Evolutionary conservation across 2,329 filamentous ascomycete genomes (phyloP), one percentile per base, ranked within the genome.

Genomic region (Hortaea sp.): DNA sequence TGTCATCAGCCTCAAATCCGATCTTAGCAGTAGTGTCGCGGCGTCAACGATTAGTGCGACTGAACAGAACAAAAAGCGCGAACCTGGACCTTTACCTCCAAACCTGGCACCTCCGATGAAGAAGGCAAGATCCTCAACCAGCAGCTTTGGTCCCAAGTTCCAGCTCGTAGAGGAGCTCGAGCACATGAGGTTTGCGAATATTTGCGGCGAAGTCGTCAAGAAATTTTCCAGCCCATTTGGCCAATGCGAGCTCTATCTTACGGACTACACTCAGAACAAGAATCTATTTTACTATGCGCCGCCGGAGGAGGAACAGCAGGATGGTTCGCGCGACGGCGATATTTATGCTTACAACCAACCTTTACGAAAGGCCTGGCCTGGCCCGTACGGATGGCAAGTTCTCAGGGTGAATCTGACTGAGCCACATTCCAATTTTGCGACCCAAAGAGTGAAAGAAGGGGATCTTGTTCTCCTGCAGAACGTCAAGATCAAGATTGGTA

Each of bases 191-290:
- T 94, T 82, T 58, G 79, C 75, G 56, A 79, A 95, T 59, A 60
- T 94, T 1, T 69, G 86, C 12, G 88, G 77, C 1, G 76, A 89
- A 58, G 78, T 94, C 2, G 75, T 88, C 41, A 80, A 75, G 53
- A 67, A 73, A 0, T 77, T 70, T 53, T 58, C 66, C 10, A 61
- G 56, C 6, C 20, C 40, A 28, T 63, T 66, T 35, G 70, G 63
- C 40, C 65, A 69, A 28, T 65, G 77, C 9, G 77, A 79, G 5
- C 53, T 95, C 0, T 88, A 88, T 70, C 69, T 94, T 12, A 84
- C 85, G 0, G 89, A 95, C 64, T 95, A 89, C 63, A 94, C 88
- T 0, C 68, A 77, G 43, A 87, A 95, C 57, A 58, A 70, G 0
- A 49, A 58, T 1, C 80, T 95, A 48, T 82, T 74, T 53, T 65